phyloP scores from a whole-genome alignment of 768 basidiomycete genomes.

The Suillus lakei region DNA sequence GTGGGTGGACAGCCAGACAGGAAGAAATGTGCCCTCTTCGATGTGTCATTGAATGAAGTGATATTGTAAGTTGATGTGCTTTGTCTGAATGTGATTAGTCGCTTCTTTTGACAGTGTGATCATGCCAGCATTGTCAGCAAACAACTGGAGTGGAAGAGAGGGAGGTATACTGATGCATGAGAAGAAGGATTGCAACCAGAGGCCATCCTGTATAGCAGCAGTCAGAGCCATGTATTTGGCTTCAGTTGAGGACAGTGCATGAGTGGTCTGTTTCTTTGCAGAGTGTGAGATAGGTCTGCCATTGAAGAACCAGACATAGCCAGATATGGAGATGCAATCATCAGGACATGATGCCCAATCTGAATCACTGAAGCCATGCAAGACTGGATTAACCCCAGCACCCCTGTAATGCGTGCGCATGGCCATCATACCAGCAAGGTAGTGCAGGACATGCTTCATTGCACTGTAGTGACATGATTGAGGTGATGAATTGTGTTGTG shows the following conservation, averaged over 20 bases:
- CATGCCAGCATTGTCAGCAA: neutral
- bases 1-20: neutral
- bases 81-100: neutral
- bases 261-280: no score
- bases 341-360: no score
- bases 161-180: neutral
- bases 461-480: no score
- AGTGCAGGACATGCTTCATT: no score
- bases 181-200: neutral
- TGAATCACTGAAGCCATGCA: no score
- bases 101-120: neutral
- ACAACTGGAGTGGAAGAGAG: neutral
- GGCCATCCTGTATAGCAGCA: neutral
- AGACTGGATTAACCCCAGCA: no score
- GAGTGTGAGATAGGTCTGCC: no score
- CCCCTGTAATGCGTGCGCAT: no score
- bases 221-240: slow-evolving; percentile 5
- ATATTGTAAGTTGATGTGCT: neutral
- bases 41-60: neutral
- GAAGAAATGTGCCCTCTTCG: neutral
- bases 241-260: neutral
- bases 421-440: no score
- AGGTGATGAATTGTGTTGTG: no score
- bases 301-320: no score
- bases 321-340: no score